phyloP scores from a whole-genome alignment of 208 protist species.

The Borovskyia barvae region DNA sequence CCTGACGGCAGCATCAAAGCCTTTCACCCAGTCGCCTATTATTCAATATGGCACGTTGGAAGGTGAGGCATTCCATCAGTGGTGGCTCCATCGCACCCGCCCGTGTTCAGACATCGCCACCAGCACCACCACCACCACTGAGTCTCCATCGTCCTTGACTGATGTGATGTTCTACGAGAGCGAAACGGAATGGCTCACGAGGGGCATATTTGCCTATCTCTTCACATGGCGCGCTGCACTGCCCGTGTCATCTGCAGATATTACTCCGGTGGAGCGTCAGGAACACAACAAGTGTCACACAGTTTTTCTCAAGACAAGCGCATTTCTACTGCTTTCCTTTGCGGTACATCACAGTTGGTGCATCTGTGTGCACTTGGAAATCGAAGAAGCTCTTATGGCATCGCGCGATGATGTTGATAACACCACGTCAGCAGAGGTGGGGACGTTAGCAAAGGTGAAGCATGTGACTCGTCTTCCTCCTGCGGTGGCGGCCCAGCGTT shows the following conservation, averaged over 20 bases:
- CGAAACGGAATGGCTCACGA: conserved; percentile 8
- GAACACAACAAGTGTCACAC: background rate
- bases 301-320: conserved; percentile 14
- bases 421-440: no score
- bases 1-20: no score
- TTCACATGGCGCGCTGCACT: conserved; percentile 1
- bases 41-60: no score
- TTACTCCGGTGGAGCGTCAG: no score
- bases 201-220: conserved; percentile 2
- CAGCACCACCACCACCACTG: background rate
- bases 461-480: conserved; percentile 11
- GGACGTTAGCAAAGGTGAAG: background rate
- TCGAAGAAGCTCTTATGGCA: no score
- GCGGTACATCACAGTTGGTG: conserved; percentile 28
- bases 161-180: background rate
- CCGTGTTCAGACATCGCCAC: no score
- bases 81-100: no score
- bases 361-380: conserved; percentile 1
- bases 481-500: conserved; percentile 5
- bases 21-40: no score
- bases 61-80: no score
- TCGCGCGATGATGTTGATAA: no score
- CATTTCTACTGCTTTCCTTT: conserved; percentile 26
- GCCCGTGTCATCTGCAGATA: background rate
- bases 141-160: background rate